These are phyloP conservation scores for Salix dunnii DNA, from an alignment of 345 rosid genomes.

Conservation along the genomic window DNA sequence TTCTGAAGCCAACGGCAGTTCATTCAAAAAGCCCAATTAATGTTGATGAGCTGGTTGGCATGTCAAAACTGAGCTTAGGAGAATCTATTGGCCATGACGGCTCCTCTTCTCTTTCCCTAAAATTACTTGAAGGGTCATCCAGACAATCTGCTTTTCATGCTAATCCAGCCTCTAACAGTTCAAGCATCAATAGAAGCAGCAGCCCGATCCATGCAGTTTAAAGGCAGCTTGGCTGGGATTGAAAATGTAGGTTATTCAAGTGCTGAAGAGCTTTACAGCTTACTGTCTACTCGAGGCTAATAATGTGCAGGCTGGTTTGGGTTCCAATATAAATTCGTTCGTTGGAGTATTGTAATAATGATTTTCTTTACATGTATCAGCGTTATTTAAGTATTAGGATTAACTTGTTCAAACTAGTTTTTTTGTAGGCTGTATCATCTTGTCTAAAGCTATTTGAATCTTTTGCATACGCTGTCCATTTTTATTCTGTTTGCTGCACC, in stretches of 20 bases:
- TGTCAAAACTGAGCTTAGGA: conserved; percentile 30
- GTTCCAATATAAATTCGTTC: conserved; percentile 27
- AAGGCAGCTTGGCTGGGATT: conserved; percentile 11
- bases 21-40: conserved; percentile 32
- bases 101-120: conserved; percentile 27
- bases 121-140: conserved; percentile 24
- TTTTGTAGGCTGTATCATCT: conserved; percentile 29
- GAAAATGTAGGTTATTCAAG: conserved; percentile 22
- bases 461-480: background rate
- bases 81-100: conserved; percentile 23
- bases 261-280: conserved; percentile 22
- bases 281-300: conserved; percentile 34
- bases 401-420: background rate
- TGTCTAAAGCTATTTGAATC: conserved; percentile 38
- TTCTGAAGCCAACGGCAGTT: conserved; percentile 34
- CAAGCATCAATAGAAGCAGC: conserved; percentile 21
- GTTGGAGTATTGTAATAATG: conserved; percentile 17
- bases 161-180: conserved; percentile 11
- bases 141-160: conserved; percentile 36
- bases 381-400: background rate
- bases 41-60: conserved; percentile 33
- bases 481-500: background rate
- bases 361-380: background rate
- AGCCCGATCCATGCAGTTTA: conserved; percentile 29
- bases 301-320: conserved; percentile 34